These are phyloP conservation scores for Pythium utonaiense DNA, from an alignment of 352 stramenopile genomes.

Conservation along the genomic window DNA sequence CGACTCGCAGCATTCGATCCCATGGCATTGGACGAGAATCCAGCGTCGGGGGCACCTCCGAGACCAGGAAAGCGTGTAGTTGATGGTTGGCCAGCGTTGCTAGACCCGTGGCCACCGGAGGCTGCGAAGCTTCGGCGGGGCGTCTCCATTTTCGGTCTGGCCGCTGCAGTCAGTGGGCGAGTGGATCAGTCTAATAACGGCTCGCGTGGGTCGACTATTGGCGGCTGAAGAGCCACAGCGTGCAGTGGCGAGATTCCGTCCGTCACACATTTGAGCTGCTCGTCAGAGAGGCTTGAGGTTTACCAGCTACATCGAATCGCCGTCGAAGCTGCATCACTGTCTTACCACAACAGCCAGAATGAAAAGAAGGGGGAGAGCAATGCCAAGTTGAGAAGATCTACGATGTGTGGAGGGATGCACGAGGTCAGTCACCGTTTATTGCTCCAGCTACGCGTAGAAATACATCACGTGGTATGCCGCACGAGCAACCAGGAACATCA, in stretches of 20 bases:
- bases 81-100: background rate
- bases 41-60: constrained; percentile 1
- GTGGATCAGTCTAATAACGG: constrained; percentile 10
- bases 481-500: constrained; percentile 45
- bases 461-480: constrained; percentile 57
- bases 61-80: constrained; percentile 18
- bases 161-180: too few species aligned
- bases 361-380: too few species aligned
- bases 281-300: too few species aligned
- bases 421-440: constrained; percentile 46
- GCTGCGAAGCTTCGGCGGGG: constrained; percentile 7
- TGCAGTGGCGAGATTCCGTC: background rate
- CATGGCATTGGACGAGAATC: background rate
- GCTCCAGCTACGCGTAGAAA: constrained; percentile 43
- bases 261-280: too few species aligned
- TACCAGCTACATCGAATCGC: too few species aligned
- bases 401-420: background rate
- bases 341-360: too few species aligned
- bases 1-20: background rate
- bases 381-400: too few species aligned
- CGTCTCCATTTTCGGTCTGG: constrained; percentile 12
- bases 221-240: background rate
- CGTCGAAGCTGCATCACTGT: too few species aligned
- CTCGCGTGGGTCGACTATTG: background rate
- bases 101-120: background rate